phyloP scores from a whole-genome alignment of 1,284 basidiomycete species.

The Heliocybe sulcata region DNA sequence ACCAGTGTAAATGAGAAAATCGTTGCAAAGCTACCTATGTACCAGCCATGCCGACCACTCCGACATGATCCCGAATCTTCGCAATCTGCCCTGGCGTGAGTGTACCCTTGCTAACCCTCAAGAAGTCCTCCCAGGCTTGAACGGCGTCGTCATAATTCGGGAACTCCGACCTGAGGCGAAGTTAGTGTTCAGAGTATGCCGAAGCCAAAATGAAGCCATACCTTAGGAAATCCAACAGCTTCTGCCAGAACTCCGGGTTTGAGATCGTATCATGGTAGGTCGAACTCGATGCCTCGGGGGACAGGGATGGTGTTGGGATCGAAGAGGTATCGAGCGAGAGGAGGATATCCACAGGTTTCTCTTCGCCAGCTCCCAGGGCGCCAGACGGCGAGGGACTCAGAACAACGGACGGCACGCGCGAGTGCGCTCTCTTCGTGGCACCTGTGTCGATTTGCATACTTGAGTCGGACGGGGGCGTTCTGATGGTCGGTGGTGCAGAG shows the following conservation, averaged over 20 bases:
- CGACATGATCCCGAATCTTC: constrained; percentile 70
- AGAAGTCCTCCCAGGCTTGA: constrained; percentile 68
- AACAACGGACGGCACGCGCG: constrained; percentile 66
- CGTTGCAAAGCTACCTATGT: constrained; percentile 28
- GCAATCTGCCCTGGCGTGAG: constrained; percentile 71
- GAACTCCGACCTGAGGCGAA: constrained; percentile 44
- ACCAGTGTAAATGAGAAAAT: no score
- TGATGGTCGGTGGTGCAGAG: constrained; percentile 10
- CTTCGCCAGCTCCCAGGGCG: constrained; percentile 25
- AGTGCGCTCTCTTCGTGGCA: constrained; percentile 28
- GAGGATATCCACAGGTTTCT: constrained; percentile 53
- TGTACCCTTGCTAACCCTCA: constrained; percentile 61
- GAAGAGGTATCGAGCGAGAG: constrained; percentile 53
- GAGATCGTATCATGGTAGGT: constrained; percentile 66
- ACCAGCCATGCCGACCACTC: constrained; percentile 74
- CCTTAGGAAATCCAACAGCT: constrained; percentile 58
- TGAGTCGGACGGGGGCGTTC: constrained; percentile 11
- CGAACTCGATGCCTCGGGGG: constrained; percentile 31
- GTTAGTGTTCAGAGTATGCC: constrained; percentile 1
- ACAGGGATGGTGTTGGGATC: constrained; percentile 33
- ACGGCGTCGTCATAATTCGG: constrained; percentile 43
- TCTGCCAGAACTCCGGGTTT: constrained; percentile 72
- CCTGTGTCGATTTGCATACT: constrained; percentile 13
- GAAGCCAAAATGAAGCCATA: constrained; percentile 22
- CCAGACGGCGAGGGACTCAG: constrained; percentile 64